phyloP scores from a whole-genome alignment of 2,329 filamentous ascomycete genomes.

The Phyllosticta capitalensis region DNA sequence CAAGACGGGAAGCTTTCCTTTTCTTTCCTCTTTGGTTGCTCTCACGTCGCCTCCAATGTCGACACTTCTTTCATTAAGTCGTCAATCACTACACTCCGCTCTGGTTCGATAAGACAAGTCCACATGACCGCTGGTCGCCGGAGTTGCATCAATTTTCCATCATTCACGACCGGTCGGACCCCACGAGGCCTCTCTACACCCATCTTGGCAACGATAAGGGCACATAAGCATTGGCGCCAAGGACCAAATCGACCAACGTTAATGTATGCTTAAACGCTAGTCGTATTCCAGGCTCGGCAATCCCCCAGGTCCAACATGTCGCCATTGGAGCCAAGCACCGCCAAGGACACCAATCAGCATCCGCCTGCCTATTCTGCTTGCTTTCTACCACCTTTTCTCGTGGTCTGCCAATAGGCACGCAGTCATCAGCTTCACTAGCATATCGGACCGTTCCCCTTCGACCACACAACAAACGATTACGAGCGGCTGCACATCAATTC shows the following conservation, averaged over 20 bases:
- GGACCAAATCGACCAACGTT: neutral
- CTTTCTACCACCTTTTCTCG: neutral
- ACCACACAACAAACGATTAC: neutral
- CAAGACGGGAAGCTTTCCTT: neutral
- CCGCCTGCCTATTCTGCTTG: constrained; percentile 9
- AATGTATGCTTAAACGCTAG: constrained; percentile 2
- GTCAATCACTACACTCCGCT: neutral
- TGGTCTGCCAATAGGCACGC: neutral
- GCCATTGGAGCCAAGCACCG: constrained; percentile 5
- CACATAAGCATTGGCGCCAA: neutral
- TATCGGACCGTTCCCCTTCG: neutral
- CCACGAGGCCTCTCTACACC: neutral
- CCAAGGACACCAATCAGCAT: constrained; percentile 3
- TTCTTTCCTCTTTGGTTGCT: neutral
- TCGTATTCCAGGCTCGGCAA: neutral
- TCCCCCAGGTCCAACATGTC: neutral
- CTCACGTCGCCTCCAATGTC: neutral
- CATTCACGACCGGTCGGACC: neutral
- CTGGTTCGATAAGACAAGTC: neutral
- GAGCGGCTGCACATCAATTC: neutral
- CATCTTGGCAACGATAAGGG: neutral
- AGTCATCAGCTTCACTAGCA: neutral
- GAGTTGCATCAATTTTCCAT: neutral
- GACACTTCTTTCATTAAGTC: neutral
- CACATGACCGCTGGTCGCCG: neutral